Evolutionary conservation across 1,284 basidiomycete genomes (phyloP), one percentile per base, ranked within the genome.

Genomic region (Kalmanozyma brasiliensis): DNA sequence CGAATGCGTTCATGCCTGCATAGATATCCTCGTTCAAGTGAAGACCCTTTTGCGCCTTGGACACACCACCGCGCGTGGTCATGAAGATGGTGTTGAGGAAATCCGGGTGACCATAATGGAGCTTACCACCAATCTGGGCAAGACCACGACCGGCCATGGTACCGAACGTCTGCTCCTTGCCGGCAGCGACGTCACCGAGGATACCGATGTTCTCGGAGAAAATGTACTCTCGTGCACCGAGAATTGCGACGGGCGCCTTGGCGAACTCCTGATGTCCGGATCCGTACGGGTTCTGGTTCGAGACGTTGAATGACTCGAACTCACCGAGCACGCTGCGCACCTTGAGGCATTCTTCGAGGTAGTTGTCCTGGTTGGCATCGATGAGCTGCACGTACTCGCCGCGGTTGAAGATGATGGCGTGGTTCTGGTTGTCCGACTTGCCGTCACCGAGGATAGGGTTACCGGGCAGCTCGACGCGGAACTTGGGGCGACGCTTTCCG

Each of bases 151-250:
- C 95, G 46, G 93, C 89, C 74, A 98, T 89, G 0, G 96, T 98
- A 85, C 95, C 95, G 84, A 99, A 98, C 37, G 96, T 99, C 84
- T 98, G 95, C 84, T 99, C 96, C 86, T 99, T 98, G 29, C 96
- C 95, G 68, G 95, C 95, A 45, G 95, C 95, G 49, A 98, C 88
- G 84, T 99, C 95, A 84, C 95, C 95, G 45, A 99, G 87, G 77
- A 98, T 95, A 88, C 95, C 95, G 74, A 98, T 98, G 84, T 98
- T 98, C 86, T 99, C 96, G 47, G 96, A 98, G 86, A 98, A 98
- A 83, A 98, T 98, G 84, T 98, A 99, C 86, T 99, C 96, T 84
- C 96, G 89, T 19, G 95, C 94, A 84, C 96, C 95, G 66, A 99
- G 91, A 77, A 98, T 98, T 17, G 96, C 96, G 32, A 98, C 92